These are phyloP conservation scores for Paulinella micropora DNA, from an alignment of 78 protist genomes.

Conservation along the genomic window DNA sequence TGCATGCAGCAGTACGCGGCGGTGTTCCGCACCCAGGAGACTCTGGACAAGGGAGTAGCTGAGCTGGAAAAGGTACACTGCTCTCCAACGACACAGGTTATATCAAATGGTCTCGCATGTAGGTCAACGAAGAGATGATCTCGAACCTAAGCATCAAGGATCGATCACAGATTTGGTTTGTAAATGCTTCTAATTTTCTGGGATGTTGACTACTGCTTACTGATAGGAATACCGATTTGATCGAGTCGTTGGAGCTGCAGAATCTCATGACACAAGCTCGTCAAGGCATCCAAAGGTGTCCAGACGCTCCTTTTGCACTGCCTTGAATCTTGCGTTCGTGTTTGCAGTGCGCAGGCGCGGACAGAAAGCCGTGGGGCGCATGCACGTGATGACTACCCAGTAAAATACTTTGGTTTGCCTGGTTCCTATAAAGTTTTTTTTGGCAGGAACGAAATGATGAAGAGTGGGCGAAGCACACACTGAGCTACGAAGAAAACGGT, in stretches of 20 bases:
- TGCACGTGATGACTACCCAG: slow-evolving; percentile 91
- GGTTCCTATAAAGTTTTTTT: neutral
- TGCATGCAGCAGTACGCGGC: slow-evolving; percentile 29
- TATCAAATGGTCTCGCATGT: too few relatives aligned
- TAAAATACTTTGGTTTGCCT: slow-evolving; percentile 14
- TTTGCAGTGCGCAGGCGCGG: slow-evolving; percentile 71
- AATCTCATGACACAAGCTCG: slow-evolving; percentile 75
- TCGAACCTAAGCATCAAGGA: slow-evolving; percentile 46
- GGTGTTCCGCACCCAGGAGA: slow-evolving; percentile 73
- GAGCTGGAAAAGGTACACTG: slow-evolving; percentile 50
- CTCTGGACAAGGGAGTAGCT: slow-evolving; percentile 58
- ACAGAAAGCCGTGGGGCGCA: slow-evolving; percentile 96
- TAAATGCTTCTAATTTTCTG: too few relatives aligned
- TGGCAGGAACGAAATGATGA: slow-evolving; percentile 57
- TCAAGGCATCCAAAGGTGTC: neutral
- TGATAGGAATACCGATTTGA: slow-evolving; percentile 88
- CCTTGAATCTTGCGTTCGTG: too few relatives aligned
- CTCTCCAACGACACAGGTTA: too few relatives aligned
- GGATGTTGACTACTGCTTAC: too few relatives aligned
- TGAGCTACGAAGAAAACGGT: slow-evolving; percentile 53
- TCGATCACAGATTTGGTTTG: too few relatives aligned
- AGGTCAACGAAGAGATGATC: too few relatives aligned
- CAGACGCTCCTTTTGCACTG: neutral
- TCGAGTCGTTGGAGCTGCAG: slow-evolving; percentile 90
- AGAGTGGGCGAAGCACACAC: slow-evolving; percentile 92